Evolutionary conservation across 352 stramenopile species (phyloP), one percentile per base, ranked within the genome.

Genomic region (Globisporangium barbulae): DNA sequence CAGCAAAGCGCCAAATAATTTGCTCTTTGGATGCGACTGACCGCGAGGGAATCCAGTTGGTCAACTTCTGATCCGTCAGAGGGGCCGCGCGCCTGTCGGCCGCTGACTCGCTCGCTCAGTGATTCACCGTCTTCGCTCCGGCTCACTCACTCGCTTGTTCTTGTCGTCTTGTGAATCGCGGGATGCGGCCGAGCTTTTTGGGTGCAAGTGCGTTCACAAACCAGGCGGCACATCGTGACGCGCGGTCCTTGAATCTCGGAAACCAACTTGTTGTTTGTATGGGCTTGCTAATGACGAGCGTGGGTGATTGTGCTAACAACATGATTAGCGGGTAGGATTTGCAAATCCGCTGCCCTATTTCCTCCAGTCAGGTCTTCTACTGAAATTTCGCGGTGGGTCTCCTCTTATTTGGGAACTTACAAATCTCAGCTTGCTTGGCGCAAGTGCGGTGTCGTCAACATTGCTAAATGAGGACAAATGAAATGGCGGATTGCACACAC

Each of bases 241-340:
- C 45, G 45, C 21, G 9, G 12, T 54, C 48, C 12, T 53, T 53
- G 47, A 53, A n/a, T 53, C 30, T 53, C 25, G 48, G 25, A 21
- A 30, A 19, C 9, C 25, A 19, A 54, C 10, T 54, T 21, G 28
- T n/a, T 35, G 22, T 33, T 53, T 42, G 37, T 12, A 28, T 50
- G 19, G 44, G 5, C 39, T 19, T 1, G 10, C 9, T 45, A 30
- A 17, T 54, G 48, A 54, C 48, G 48, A 54, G 19, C 48, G 12
- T 19, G 12, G 22, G 10, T 54, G 48, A 54, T 54, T 54, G 48
- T 54, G 48, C 48, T 54, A 54, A 54, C 48, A 54, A 54, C 37
- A 22, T 54, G 48, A 54, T 54, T 54, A 54, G 48, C 48, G 22
- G 5, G 48, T 39, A 54, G 48, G 25, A 10, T 45, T 13, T n/a